Conservation (phyloP, 1,284 basidiomycete genomes). For the Hypsizygus ulmarius region DNA sequence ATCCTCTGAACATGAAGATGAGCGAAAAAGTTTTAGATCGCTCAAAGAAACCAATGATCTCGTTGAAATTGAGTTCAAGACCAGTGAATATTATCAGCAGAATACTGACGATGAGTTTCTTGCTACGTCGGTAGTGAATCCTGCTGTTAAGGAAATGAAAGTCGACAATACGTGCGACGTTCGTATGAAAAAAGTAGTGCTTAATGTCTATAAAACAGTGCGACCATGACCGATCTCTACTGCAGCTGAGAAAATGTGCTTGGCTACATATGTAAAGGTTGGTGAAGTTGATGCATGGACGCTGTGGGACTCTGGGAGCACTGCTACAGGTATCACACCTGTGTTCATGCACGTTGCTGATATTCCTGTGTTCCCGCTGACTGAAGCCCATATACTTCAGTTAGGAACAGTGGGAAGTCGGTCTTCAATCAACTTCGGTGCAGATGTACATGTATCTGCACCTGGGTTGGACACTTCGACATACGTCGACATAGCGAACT, state of each 20-base stretch:
- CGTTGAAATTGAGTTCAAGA: too few species aligned
- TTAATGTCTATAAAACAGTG: too few species aligned
- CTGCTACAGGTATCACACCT: conserved; percentile 14
- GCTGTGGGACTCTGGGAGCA: conserved; percentile 22
- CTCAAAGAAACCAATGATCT: too few species aligned
- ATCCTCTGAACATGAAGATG: too few species aligned
- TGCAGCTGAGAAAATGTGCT: conserved; percentile 8
- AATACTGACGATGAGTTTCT: too few species aligned
- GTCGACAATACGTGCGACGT: too few species aligned
- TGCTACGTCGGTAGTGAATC: too few species aligned
- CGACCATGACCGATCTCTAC: background rate
- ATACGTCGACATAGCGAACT: conserved; percentile 20
- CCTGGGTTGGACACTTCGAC: background rate
- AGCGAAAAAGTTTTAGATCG: too few species aligned
- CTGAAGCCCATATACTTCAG: conserved; percentile 2
- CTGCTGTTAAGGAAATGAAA: too few species aligned
- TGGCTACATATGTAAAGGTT: conserved; percentile 6
- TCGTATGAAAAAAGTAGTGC: too few species aligned
- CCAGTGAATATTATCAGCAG: too few species aligned
- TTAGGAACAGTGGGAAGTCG: conserved; percentile 6
- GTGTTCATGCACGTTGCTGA: conserved; percentile 11
- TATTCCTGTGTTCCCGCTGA: background rate
- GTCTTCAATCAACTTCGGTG: conserved; percentile 15
- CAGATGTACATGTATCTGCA: conserved; percentile 1
- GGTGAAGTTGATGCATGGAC: conserved; percentile 15